Evolutionary conservation across 2,329 filamentous ascomycete species (phyloP).

Genomic region (Ophiostoma ips): DNA sequence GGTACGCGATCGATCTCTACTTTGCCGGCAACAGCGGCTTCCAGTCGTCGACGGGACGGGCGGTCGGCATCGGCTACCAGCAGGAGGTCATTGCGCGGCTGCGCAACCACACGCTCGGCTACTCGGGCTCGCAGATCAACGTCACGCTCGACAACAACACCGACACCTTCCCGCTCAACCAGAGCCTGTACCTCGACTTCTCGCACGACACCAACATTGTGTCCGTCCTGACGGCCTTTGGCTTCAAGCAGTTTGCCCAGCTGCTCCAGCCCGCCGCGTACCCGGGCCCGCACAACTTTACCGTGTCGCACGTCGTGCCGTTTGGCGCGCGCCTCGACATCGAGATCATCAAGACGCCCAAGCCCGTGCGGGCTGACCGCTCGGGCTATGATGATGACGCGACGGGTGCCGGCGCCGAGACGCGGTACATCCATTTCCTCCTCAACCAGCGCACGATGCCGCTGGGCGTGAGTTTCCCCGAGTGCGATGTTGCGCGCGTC

Average conservation of each 20-base stretch:
- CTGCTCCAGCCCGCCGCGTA: conserved; percentile 42
- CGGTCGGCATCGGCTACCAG: conserved; percentile 60
- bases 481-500: conserved; percentile 46
- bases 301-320: conserved; percentile 53
- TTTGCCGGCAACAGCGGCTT: conserved; percentile 51
- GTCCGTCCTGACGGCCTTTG: conserved; percentile 57
- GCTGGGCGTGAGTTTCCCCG: conserved; percentile 48
- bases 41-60: conserved; percentile 51
- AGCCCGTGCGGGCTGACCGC: conserved; percentile 43
- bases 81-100: conserved; percentile 60
- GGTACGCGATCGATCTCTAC: conserved; percentile 54
- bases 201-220: conserved; percentile 65
- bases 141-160: conserved; percentile 55
- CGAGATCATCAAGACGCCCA: conserved; percentile 55
- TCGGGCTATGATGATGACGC: conserved; percentile 31
- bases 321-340: conserved; percentile 63
- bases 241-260: conserved; percentile 52
- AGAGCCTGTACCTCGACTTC: conserved; percentile 64
- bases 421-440: conserved; percentile 59
- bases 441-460: conserved; percentile 63
- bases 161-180: conserved; percentile 58
- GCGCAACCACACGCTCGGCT: conserved; percentile 48
- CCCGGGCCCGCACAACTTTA: conserved; percentile 45
- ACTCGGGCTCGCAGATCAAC: conserved; percentile 48
- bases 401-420: conserved; percentile 33